A percentile compares a stretch with the other conserved stretches of the same genome.
phyloP scores from a whole-genome alignment of 257 asterid species.

The Gentiana straminea region DNA sequence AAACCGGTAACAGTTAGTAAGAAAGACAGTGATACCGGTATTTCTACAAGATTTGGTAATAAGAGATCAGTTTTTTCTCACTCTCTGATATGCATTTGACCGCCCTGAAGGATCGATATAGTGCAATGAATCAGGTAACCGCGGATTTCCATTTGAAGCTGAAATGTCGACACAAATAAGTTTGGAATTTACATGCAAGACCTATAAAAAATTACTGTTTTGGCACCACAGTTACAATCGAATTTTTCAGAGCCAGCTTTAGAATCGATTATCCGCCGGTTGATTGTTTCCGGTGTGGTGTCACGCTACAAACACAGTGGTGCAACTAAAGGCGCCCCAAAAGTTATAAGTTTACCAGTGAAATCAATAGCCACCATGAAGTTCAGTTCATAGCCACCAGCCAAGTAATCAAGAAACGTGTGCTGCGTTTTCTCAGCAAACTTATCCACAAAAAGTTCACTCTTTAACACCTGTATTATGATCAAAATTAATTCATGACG shows the following conservation, averaged over 20 bases:
- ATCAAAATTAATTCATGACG: background rate
- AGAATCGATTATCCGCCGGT: too few relatives aligned
- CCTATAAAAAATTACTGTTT: too few relatives aligned
- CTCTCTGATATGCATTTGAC: constrained; percentile 89
- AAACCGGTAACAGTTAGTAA: too few relatives aligned
- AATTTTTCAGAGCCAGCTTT: too few relatives aligned
- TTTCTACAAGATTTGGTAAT: too few relatives aligned
- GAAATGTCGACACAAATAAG: constrained; percentile 13
- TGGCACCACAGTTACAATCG: too few relatives aligned
- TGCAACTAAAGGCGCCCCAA: too few relatives aligned
- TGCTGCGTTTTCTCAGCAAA: constrained; percentile 61
- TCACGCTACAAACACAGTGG: too few relatives aligned
- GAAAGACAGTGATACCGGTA: too few relatives aligned
- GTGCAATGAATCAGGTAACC: constrained; percentile 93
- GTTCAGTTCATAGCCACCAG: constrained; percentile 88
- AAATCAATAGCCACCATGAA: constrained; percentile 99
- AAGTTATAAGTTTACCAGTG: constrained; percentile 48
- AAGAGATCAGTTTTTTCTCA: constrained; percentile 31
- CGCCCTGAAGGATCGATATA: constrained; percentile 90
- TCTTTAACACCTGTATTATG: constrained; percentile 39
- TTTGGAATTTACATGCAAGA: too few relatives aligned
- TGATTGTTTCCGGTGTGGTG: too few relatives aligned
- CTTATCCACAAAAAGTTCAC: constrained; percentile 51
- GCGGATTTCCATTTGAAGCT: constrained; percentile 99
- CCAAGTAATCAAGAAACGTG: constrained; percentile 87